Base-by-base conservation (phyloP, 306 rosid genomes). In the Corylus heterophylla region DNA sequence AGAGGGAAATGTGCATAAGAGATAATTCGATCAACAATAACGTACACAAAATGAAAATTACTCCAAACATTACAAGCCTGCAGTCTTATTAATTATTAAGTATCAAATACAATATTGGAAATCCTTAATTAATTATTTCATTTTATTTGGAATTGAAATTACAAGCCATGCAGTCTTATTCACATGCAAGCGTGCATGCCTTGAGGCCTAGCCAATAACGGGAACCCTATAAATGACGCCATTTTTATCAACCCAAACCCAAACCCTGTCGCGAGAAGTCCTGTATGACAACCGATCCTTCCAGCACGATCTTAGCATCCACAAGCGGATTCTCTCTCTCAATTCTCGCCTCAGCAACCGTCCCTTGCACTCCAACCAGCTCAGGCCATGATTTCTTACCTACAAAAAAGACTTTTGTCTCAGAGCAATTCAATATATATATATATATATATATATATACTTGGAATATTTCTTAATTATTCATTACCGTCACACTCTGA, bases 341-440 rank as follows among this genome's bases (percentile, higher is more conserved):
- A 50, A 87, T 83, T 37, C 49, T 80, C 16, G 27, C 79, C 75
- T 68, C 86, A 5, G 88, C 93, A 37, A 42, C 82, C 4, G 7
- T 63, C 59, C 88, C 93, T 42, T 70, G 7, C 49, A 20, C 73
- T 69, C 91, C 91, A 31, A 85, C 82, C 6, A 89, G 82, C 74
- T 89, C 88, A 5, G 93, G 89, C 89, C 93, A 87, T 44, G 91
- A 87, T 7, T 77, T 80, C 86, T 87, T 89, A 37, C 90, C 91
- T 89, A 50, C 27, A 51, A 49, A 56, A 39, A 59, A 13, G 17
- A 5, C 10, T n/a, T n/a, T n/a, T n/a, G n/a, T n/a, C n/a, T n/a
- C n/a, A n/a, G 52, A 48, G 11, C 5, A 11, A 12, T 2, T 48
- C 52, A 11, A 48, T 47, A 7, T 12, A 45, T 45, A 45, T n/a